Evolutionary conservation across 2,329 filamentous ascomycete species (phyloP).

Genomic region (Phialocephala subalpina): DNA sequence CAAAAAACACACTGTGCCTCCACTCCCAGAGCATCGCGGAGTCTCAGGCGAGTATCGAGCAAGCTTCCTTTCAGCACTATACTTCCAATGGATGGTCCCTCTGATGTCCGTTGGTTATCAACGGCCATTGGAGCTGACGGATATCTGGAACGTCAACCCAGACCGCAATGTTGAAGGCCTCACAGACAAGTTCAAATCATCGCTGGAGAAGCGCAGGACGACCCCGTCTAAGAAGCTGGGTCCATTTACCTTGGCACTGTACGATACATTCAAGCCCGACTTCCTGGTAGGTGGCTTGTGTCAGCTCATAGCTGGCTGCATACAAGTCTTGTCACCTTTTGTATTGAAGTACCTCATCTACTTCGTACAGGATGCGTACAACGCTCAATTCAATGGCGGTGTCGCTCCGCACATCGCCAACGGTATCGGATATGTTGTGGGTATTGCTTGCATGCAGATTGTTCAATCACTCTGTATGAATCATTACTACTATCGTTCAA

Average conservation of each 20-base stretch:
- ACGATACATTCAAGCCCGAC: conserved; percentile 85
- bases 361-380: conserved; percentile 83
- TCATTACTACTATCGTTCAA: conserved; percentile 92
- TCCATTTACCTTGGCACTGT: conserved; percentile 80
- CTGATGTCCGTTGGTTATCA: conserved; percentile 90
- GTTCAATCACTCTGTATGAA: conserved; percentile 82
- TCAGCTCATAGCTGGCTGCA: conserved; percentile 74
- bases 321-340: conserved; percentile 87
- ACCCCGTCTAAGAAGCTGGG: conserved; percentile 75
- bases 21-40: conserved; percentile 60
- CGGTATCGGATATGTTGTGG: conserved; percentile 85
- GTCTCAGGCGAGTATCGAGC: conserved; percentile 77
- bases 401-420: conserved; percentile 73
- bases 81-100: conserved; percentile 90
- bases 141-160: conserved; percentile 91
- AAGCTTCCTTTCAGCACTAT: conserved; percentile 75
- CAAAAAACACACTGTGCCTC: conserved; percentile 63
- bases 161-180: conserved; percentile 75
- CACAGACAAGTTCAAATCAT: conserved; percentile 68
- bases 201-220: conserved; percentile 72
- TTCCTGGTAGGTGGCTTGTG: conserved; percentile 86
- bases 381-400: conserved; percentile 58
- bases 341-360: conserved; percentile 85
- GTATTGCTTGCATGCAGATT: conserved; percentile 86
- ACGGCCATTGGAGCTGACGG: conserved; percentile 80